These are phyloP conservation scores for Trichoderma brevicompactum DNA, from an alignment of 2,329 filamentous ascomycete genomes.

Conservation along the genomic window DNA sequence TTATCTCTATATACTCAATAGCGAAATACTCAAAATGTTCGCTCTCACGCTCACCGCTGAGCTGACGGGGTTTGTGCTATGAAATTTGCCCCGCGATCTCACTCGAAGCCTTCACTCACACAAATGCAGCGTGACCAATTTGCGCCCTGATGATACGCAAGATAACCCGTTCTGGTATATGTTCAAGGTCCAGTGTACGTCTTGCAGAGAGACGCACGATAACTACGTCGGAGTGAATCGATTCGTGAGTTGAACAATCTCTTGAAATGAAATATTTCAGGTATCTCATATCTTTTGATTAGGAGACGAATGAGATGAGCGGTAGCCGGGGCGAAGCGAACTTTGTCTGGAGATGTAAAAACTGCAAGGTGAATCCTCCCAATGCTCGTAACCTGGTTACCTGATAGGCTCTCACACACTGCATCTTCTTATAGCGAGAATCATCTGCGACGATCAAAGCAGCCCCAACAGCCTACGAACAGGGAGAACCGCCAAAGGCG, in stretches of 20 bases:
- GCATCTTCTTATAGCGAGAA: slow-evolving; percentile 63
- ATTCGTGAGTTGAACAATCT: slow-evolving; percentile 65
- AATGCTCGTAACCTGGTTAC: rapidly evolving
- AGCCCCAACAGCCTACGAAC: slow-evolving; percentile 72
- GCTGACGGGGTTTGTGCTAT: slow-evolving; percentile 62
- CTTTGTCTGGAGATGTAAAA: slow-evolving; percentile 99
- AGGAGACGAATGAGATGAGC: slow-evolving; percentile 90
- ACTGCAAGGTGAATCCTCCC: slow-evolving; percentile 74
- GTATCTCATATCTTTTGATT: slow-evolving; percentile 27
- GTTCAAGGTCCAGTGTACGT: slow-evolving; percentile 98
- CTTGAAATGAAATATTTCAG: not conserved
- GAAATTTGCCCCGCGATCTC: slow-evolving; percentile 20
- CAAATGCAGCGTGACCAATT: slow-evolving; percentile 76
- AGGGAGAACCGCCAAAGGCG: slow-evolving; percentile 70
- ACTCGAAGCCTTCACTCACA: slow-evolving; percentile 8
- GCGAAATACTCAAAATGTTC: slow-evolving; percentile 56
- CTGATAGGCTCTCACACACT: not conserved
- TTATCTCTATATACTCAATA: not conserved
- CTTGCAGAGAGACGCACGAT: slow-evolving; percentile 86
- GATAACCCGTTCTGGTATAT: slow-evolving; percentile 93
- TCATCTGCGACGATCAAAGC: slow-evolving; percentile 84
- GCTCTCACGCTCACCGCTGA: slow-evolving; percentile 70
- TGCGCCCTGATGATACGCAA: slow-evolving; percentile 80
- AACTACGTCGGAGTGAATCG: slow-evolving; percentile 87
- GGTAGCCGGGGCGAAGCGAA: slow-evolving; percentile 95